Percentiles rank a stretch among this genome's conserved stretches.
Conservation (phyloP, 2,329 filamentous ascomycete genomes). For the Davidsoniella neocaledoniae region DNA sequence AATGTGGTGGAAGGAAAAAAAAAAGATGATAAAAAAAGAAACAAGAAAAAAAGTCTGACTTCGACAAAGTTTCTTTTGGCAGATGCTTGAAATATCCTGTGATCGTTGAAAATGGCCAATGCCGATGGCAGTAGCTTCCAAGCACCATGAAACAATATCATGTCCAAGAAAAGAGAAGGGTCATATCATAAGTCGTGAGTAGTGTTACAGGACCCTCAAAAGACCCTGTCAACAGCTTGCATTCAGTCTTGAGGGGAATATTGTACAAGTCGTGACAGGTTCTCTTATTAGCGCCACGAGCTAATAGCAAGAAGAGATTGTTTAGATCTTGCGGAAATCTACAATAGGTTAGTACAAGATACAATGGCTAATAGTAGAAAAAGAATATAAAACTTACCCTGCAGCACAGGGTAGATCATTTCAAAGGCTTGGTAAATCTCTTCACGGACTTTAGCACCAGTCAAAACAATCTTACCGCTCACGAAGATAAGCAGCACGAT, state of each 20-base stretch:
- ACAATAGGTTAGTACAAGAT: constrained; percentile 5
- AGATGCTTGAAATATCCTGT: no score
- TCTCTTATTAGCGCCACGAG: background rate
- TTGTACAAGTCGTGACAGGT: background rate
- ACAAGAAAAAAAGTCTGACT: background rate
- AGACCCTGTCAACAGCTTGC: background rate
- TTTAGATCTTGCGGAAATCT: constrained; percentile 44
- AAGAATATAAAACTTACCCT: constrained; percentile 38
- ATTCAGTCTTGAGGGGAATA: background rate
- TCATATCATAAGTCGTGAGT: constrained; percentile 9
- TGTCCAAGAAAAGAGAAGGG: background rate
- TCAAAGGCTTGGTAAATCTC: constrained; percentile 96
- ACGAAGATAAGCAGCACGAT: constrained; percentile 87
- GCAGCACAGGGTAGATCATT: constrained; percentile 91
- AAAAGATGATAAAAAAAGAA: background rate
- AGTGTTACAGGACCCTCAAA: background rate
- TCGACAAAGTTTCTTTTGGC: background rate
- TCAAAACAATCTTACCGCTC: constrained; percentile 89
- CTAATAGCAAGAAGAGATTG: constrained; percentile 4
- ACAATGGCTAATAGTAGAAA: constrained; percentile 5
- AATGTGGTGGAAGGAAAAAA: constrained; percentile 7
- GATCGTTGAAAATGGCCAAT: background rate
- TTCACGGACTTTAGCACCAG: constrained; percentile 92
- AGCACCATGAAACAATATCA: background rate
- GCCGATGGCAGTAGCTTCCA: background rate